Evolutionary conservation across 2,329 filamentous ascomycete species (phyloP), one percentile per base, ranked within the genome.

Genomic region (Amauroascus verrucosus): DNA sequence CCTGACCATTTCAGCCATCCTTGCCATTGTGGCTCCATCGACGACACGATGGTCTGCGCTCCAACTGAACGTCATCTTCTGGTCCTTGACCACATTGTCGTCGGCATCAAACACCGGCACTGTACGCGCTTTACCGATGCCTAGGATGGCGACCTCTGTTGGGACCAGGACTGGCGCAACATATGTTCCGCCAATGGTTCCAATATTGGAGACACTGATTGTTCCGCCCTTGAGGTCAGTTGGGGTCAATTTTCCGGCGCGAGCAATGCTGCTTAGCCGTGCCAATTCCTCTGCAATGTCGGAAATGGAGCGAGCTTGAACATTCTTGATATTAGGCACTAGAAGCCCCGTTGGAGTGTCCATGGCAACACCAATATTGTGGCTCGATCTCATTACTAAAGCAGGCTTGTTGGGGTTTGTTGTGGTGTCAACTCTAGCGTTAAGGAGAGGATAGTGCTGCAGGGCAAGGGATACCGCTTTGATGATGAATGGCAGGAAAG

Each of bases 281-380:
- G 72, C 69, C 49, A 97, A 78, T 67, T 95, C 88, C 16, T 77
- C 72, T 0, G 90, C 86, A 56, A 98, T 86, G 46, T 84, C 80
- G 35, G 85, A 70, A 61, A 98, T 84, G 64, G 83, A 93, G 60
- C 84, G 82, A 18, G 76, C 75, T 56, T 84, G 84, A 41, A 95
- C 88, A 66, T 94, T 83, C 65, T 84, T 88, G 67, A 98, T 81
- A 44, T 97, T 93, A 1, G 93, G 93, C 2, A 98, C 93, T 7
- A 98, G 72, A 0, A 98, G 81, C 2, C 93, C 93, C 6, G 77
- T 76, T 0, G 91, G 88, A 0, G 91, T 95, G 70, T 98, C 93
- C 79, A 98, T 93, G 54, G 93, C 93, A 32, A 98, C 78, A 56
- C 93, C 93, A 57, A 98, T 91, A 70, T 98, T 95, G 77, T 98